Conservation (phyloP, 169 alveolate genomes). For the Eimeria falciformis region DNA sequence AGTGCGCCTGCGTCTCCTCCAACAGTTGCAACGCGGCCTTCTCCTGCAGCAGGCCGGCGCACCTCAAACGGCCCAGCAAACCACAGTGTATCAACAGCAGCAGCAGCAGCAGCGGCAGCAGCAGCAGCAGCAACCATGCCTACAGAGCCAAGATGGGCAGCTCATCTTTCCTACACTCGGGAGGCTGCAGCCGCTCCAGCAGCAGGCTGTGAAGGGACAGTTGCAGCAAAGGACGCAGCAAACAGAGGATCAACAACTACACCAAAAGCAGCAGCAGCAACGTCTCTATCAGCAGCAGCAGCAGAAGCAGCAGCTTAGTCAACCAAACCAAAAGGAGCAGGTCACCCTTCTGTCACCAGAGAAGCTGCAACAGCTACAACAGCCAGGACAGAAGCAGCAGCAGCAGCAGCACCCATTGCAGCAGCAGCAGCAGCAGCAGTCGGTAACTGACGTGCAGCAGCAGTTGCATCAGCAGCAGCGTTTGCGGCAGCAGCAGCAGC, state of each 20-base stretch:
- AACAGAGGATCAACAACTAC: not conserved
- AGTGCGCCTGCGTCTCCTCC: conserved; percentile 26
- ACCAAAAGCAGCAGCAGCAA: conserved; percentile 20
- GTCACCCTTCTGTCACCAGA: not conserved
- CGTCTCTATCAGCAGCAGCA: not conserved
- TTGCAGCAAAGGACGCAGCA: not conserved
- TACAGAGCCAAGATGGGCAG: not conserved
- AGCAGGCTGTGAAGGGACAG: not conserved
- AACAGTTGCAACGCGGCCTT: conserved; percentile 22
- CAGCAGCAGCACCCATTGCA: not conserved
- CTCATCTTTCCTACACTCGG: not conserved
- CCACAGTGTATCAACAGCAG: not conserved
- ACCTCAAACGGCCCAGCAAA: too few relatives aligned
- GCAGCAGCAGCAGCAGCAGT: not conserved
- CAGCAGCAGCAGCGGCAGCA: conserved; percentile 27
- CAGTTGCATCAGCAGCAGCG: conserved; percentile 45
- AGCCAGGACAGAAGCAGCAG: conserved; percentile 20
- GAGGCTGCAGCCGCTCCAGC: conserved; percentile 24
- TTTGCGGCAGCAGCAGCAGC: conserved; percentile 48
- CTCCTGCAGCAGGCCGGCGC: conserved; percentile 31
- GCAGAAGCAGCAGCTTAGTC: not conserved
- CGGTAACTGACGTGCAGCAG: not conserved
- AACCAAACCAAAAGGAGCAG: not conserved
- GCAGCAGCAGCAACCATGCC: not conserved
- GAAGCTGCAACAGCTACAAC: not conserved